Conservation (phyloP, 2,329 filamentous ascomycete species). For the Hirsutella rhossiliensis region DNA sequence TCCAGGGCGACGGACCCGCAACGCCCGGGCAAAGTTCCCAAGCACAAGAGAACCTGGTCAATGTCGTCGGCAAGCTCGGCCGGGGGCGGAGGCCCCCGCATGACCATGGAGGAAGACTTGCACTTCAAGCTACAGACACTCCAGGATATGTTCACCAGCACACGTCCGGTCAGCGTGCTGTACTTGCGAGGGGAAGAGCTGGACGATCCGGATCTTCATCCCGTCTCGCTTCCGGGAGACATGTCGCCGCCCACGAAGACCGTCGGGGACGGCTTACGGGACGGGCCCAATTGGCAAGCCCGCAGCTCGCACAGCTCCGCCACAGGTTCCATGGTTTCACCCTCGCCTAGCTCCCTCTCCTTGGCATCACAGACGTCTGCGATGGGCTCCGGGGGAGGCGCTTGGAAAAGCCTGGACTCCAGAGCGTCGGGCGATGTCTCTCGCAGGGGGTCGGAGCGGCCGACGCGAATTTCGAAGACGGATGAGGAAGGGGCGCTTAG, state of each 20-base stretch:
- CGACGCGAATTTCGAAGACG: conserved; percentile 37
- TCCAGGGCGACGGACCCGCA: conserved; percentile 36
- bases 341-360: conserved; percentile 54
- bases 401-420: conserved; percentile 48
- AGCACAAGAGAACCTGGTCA: conserved; percentile 92
- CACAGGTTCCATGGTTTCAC: conserved; percentile 50
- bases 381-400: conserved; percentile 23
- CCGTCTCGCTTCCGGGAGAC: conserved; percentile 62
- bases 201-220: conserved; percentile 70
- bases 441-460: conserved; percentile 38
- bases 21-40: conserved; percentile 69
- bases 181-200: conserved; percentile 65
- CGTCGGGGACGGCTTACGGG: conserved; percentile 29
- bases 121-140: conserved; percentile 66
- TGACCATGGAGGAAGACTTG: conserved; percentile 60
- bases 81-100: conserved; percentile 27
- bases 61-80: conserved; percentile 69
- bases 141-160: conserved; percentile 84
- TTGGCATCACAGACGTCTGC: conserved; percentile 43
- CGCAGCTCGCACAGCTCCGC: conserved; percentile 45
- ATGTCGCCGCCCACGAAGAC: conserved; percentile 45
- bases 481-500: conserved; percentile 55
- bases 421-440: conserved; percentile 36
- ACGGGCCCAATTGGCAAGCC: conserved; percentile 36
- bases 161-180: conserved; percentile 63